Conservation (phyloP, 306 rosid species). For the Cicer yamashitae region DNA sequence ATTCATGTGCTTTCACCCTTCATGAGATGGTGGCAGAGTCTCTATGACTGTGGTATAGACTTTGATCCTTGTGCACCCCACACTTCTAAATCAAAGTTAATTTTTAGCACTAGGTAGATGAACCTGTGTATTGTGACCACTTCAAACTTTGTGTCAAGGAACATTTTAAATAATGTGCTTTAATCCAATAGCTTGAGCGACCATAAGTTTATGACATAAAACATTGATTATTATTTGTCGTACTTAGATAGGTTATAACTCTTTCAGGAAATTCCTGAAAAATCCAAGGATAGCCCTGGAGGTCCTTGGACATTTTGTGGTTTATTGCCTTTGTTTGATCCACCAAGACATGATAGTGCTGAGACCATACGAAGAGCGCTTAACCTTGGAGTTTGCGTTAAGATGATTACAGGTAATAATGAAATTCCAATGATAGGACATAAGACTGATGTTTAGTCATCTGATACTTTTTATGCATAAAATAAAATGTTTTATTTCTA, state of each 20-base stretch:
- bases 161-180: neutral
- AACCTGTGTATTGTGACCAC: neutral
- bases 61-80: constrained; percentile 9
- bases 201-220: constrained; percentile 15
- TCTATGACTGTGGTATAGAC: neutral
- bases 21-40: neutral
- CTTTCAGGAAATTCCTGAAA: constrained; percentile 77
- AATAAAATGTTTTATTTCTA: constrained; percentile 8
- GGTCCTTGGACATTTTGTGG: constrained; percentile 89
- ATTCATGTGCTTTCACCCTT: neutral
- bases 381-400: constrained; percentile 83
- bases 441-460: neutral
- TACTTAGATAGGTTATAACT: constrained; percentile 34
- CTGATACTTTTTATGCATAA: constrained; percentile 26
- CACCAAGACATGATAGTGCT: constrained; percentile 91
- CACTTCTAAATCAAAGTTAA: neutral
- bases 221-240: constrained; percentile 17
- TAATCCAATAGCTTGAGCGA: neutral
- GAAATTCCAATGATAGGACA: constrained; percentile 25
- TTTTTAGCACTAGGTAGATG: constrained; percentile 4
- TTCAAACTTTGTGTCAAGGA: constrained; percentile 6
- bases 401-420: constrained; percentile 86
- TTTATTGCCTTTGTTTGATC: constrained; percentile 87
- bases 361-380: constrained; percentile 92
- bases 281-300: constrained; percentile 74